Base-by-base conservation (phyloP, 306 rosid genomes). In the Elaeagnus macrophylla region DNA sequence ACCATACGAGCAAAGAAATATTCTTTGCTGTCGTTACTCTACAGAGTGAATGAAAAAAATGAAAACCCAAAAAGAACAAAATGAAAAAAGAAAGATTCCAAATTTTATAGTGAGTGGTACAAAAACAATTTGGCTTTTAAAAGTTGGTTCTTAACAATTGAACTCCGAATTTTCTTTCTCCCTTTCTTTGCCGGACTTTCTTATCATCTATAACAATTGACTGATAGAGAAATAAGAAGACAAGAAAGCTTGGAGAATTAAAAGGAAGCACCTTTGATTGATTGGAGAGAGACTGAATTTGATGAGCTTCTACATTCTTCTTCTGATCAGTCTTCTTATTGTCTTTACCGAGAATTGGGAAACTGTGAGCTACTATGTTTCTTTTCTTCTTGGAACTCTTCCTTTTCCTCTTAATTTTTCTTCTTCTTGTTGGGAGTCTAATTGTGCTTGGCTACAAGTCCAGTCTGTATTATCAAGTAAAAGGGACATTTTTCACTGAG, bases 111-210 rank as follows among this genome's bases (percentile, higher is more conserved):
- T 7, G 19, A 56, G 17, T 39, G 49, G 48, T 41, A 50, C 55
- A 6, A 60, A 65, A 54, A 55, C 50, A 57, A 52, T 70, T 37
- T 37, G 14, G 61, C 25, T 50, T 62, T 18, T 1, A 40, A 16
- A 5, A 3, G 1, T 37, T 14, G 7, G 40, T 44, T 49, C 64
- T 9, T n/a, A 51, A 63, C 10, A 12, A 20, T 5, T 48, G 1
- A 48, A 12, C 14, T 54, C 39, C 17, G n/a, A 48, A 6, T 40
- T 54, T 53, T 10, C 11, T 20, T 35, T 17, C 7, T 47, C 14
- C 20, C 38, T 20, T 11, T 10, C 7, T 35, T 35, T 46, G 57
- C 53, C 19, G 15, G 13, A 16, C 12, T 63, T n/a, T n/a, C n/a
- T n/a, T n/a, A n/a, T n/a, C n/a, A n/a, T n/a, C n/a, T n/a, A n/a